Conservation (phyloP, 2,329 filamentous ascomycete species). For the Teratosphaeriaceae sp. region DNA sequence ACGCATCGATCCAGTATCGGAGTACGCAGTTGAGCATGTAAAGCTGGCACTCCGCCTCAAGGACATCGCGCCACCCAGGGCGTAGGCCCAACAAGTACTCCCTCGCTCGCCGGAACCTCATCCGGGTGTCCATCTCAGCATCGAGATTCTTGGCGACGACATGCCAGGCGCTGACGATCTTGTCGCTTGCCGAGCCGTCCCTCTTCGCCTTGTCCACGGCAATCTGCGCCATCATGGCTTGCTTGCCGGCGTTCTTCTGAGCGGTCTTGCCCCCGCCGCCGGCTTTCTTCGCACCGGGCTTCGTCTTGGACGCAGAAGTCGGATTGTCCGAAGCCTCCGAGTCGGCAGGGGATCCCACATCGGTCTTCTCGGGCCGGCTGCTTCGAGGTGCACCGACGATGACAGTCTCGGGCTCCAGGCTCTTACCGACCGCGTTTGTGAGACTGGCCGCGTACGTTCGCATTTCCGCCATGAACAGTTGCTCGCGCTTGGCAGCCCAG, state of each 20-base stretch:
- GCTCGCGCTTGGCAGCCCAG: slow-evolving; percentile 46
- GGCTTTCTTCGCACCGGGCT: slow-evolving; percentile 22
- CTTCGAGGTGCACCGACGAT: slow-evolving; percentile 35
- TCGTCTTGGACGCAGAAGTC: slow-evolving; percentile 20
- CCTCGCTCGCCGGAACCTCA: slow-evolving; percentile 44
- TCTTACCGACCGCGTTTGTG: slow-evolving; percentile 57
- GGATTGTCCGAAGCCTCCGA: slow-evolving; percentile 23
- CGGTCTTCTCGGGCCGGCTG: slow-evolving; percentile 3
- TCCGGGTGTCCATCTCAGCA: slow-evolving; percentile 36
- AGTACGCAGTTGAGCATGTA: slow-evolving; percentile 46
- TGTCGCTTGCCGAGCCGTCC: slow-evolving; percentile 34
- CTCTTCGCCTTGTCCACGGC: slow-evolving; percentile 37
- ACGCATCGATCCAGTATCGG: slow-evolving; percentile 42
- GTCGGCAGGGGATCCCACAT: slow-evolving; percentile 20
- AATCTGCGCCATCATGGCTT: slow-evolving; percentile 39
- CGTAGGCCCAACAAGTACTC: slow-evolving; percentile 42
- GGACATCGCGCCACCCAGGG: slow-evolving; percentile 30
- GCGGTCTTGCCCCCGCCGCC: slow-evolving; percentile 27
- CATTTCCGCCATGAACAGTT: slow-evolving; percentile 62
- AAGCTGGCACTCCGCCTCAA: slow-evolving; percentile 42
- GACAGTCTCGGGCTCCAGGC: slow-evolving; percentile 58
- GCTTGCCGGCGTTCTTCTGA: slow-evolving; percentile 32
- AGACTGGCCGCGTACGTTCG: slow-evolving; percentile 63
- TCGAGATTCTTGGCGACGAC: slow-evolving; percentile 41
- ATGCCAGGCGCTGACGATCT: slow-evolving; percentile 41